Evolutionary conservation across 2,329 filamentous ascomycete species (phyloP).

Genomic region (Sordariomycetes sp.): DNA sequence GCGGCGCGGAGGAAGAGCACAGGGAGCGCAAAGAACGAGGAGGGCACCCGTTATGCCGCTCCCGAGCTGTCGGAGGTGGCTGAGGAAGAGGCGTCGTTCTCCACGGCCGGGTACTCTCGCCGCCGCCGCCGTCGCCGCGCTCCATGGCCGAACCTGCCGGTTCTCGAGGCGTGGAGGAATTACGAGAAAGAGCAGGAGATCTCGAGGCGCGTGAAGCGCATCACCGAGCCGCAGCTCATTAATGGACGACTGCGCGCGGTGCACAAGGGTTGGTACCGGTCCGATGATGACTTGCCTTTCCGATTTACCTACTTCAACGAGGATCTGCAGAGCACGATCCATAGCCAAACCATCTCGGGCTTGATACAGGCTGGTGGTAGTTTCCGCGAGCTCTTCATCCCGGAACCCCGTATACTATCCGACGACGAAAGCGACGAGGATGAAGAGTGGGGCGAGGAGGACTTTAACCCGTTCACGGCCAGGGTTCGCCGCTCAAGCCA

Average conservation of each 20-base stretch:
- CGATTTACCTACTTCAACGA: conserved; percentile 99
- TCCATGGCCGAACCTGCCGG: conserved; percentile 77
- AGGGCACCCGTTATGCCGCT: conserved; percentile 88
- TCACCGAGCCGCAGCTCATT: conserved; percentile 86
- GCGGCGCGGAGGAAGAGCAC: conserved; percentile 6
- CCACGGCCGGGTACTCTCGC: conserved; percentile 12
- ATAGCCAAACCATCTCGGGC: conserved; percentile 91
- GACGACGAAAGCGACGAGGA: conserved; percentile 62
- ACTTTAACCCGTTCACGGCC: conserved; percentile 10
- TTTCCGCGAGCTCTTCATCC: conserved; percentile 83
- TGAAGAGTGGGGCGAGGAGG: conserved; percentile 19
- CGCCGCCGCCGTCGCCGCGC: conserved; percentile 48
- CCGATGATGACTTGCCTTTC: conserved; percentile 84
- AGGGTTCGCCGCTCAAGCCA: conserved; percentile 13
- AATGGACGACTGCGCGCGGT: conserved; percentile 79
- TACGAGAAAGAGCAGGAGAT: conserved; percentile 65
- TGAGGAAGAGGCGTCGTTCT: conserved; percentile 40
- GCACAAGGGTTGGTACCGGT: conserved; percentile 70
- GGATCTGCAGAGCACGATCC: conserved; percentile 89
- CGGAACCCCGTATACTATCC: conserved; percentile 66
- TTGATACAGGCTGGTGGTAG: conserved; percentile 74
- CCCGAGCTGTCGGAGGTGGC: conserved; percentile 62
- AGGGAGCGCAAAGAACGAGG: conserved; percentile 52
- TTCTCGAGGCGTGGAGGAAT: conserved; percentile 80
- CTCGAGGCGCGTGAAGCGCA: conserved; percentile 74